Base-by-base conservation (phyloP, 805 yeast species). In the Komagataella pastoris region DNA sequence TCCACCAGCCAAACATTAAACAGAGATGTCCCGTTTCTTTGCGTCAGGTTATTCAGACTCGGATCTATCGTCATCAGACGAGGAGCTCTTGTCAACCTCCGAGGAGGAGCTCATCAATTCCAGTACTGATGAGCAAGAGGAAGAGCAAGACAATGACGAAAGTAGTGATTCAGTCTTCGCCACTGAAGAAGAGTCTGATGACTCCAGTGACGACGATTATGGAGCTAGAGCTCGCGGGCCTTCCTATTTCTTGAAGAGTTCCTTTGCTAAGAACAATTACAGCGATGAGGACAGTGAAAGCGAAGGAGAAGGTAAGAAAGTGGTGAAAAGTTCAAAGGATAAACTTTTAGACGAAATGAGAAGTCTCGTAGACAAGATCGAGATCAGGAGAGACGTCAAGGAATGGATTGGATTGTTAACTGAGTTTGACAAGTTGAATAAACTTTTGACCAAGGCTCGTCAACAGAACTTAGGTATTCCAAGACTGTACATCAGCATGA, bases 261-360 rank as follows among this genome's bases (percentile, higher is more conserved):
- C 52, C 64, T 62, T 48, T n/a, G 61, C 54, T 24, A 49, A 59
- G 49, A 72, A 65, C 56, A 62, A 69, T 36, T 79, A 73, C 56
- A 61, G 61, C 44, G 72, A 66, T 50, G 62, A 63, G 8, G 70
- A 65, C 36, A 57, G 70, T 51, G 80, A 75, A 52, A 63, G 66
- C 51, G 87, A 80, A 53, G 85, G 78, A 54, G 91, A 84, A 53
- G 86, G 83, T 62, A 84, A 81, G 65, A 85, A 83, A 58, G 88
- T 89, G 46, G 96, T 91, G 59, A 90, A 88, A 71, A 82, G 93
- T 53, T 96, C 97, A 51, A 88, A 85, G 70, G 98, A 90, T 57
- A 93, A 91, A 73, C 75, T 89, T 54, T 66, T 89, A 59, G 97
- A 89, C 64, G 99, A 93, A 66, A 77, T 93, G 71, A 82, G 79